Conservation (phyloP, 768 basidiomycete genomes). For the Rhizopogon rudus region DNA sequence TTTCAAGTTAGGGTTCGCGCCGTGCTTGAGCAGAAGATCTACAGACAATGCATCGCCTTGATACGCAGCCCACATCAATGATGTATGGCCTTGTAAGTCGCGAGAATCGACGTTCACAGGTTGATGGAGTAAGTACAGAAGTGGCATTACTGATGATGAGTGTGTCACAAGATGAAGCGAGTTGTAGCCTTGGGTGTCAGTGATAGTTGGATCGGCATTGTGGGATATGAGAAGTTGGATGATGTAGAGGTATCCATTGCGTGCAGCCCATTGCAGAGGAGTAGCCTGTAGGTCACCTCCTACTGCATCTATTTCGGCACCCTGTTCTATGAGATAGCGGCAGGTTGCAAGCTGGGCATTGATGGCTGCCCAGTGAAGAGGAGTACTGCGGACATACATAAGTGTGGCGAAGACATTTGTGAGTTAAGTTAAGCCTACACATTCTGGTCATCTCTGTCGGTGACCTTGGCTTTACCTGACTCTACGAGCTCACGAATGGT, state of each 20-base stretch:
- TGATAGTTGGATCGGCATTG: conserved; percentile 88
- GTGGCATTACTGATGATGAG: conserved; percentile 89
- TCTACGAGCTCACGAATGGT: conserved; percentile 62
- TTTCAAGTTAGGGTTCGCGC: conserved; percentile 69
- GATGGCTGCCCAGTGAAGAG: conserved; percentile 98
- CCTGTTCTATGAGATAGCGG: conserved; percentile 82
- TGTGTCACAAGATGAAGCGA: conserved; percentile 93
- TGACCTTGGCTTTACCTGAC: conserved; percentile 63
- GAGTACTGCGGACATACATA: conserved; percentile 39
- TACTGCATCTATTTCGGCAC: conserved; percentile 90
- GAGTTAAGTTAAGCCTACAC: conserved; percentile 35
- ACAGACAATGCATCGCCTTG: conserved; percentile 97
- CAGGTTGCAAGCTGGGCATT: conserved; percentile 92
- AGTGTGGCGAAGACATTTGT: background rate
- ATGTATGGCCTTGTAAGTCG: conserved; percentile 90
- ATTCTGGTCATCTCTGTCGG: conserved; percentile 84
- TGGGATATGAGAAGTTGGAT: conserved; percentile 88
- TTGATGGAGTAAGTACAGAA: conserved; percentile 89
- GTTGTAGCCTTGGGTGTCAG: conserved; percentile 95
- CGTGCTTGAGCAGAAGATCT: conserved; percentile 82
- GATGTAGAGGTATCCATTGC: conserved; percentile 94
- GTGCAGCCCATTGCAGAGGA: conserved; percentile 96
- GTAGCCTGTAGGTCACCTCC: conserved; percentile 95
- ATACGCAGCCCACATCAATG: conserved; percentile 98
- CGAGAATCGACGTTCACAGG: conserved; percentile 88